phyloP scores from a whole-genome alignment of 208 protist genomes.

The Plasmodiophora brassicae region DNA sequence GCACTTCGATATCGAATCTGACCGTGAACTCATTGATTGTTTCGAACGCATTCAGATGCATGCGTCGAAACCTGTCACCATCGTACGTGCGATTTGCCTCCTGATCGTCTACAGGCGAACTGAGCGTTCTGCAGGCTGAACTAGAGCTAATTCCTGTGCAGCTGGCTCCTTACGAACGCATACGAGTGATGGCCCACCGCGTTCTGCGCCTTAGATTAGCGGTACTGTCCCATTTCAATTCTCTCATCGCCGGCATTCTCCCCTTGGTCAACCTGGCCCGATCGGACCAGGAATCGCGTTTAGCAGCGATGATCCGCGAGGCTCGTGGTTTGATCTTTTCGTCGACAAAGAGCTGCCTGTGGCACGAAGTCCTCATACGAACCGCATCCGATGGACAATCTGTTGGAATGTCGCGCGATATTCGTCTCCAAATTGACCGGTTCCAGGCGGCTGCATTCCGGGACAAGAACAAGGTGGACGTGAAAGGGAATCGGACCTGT shows the following conservation, averaged over 20 bases:
- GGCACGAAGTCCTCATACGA: neutral
- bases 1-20: neutral
- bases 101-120: neutral
- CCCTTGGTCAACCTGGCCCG: neutral
- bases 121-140: neutral
- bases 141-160: neutral
- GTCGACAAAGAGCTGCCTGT: neutral
- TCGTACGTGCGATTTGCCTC: too few relatives aligned
- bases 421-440: neutral
- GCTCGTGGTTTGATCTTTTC: neutral
- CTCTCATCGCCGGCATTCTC: neutral
- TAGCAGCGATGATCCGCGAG: neutral
- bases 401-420: slow-evolving; percentile 13
- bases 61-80: too few relatives aligned
- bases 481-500: slow-evolving; percentile 30
- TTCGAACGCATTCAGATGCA: neutral
- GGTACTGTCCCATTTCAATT: neutral
- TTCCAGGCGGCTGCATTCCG: neutral
- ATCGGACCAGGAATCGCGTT: neutral
- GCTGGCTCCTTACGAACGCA: neutral
- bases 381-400: neutral
- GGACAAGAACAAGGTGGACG: slow-evolving; percentile 15
- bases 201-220: neutral
- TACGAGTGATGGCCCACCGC: neutral
- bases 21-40: neutral